phyloP scores from a whole-genome alignment of 129 eudicot genomes.

The Rutidosis leptorrhynchoides region DNA sequence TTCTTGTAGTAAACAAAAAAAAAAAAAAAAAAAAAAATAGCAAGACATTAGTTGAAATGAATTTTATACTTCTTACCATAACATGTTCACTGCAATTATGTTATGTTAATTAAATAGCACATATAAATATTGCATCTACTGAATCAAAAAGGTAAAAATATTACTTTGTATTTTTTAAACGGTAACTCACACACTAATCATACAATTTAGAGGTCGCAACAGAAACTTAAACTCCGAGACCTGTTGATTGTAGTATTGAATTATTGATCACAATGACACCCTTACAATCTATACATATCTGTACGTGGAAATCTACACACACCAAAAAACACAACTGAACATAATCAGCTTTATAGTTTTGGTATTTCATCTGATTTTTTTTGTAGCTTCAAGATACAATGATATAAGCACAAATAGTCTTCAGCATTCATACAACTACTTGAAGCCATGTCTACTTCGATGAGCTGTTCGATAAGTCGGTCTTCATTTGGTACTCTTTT shows the following conservation, averaged over 20 bases:
- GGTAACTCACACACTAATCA: neutral
- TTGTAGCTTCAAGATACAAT: conserved; percentile 2
- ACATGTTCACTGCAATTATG: neutral
- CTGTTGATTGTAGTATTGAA: neutral
- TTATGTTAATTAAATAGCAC: neutral
- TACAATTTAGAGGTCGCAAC: neutral
- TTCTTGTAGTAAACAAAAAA: too few species aligned
- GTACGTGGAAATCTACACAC: neutral
- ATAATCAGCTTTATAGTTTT: neutral
- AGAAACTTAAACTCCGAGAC: neutral
- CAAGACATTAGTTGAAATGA: neutral
- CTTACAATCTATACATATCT: neutral
- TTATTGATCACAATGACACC: conserved; percentile 1
- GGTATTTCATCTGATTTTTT: neutral
- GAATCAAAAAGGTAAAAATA: neutral
- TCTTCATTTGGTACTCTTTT: conserved; percentile 28
- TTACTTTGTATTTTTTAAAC: too few species aligned
- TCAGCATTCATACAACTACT: neutral
- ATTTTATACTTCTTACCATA: too few species aligned
- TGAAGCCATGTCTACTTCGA: neutral
- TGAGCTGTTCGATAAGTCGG: neutral
- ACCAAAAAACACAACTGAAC: neutral
- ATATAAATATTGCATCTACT: neutral
- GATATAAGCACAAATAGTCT: neutral
- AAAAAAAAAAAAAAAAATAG: too few species aligned